These are phyloP conservation scores for Lachnellula cervina DNA, from an alignment of 2,329 filamentous ascomycete species.

Conservation along the genomic window DNA sequence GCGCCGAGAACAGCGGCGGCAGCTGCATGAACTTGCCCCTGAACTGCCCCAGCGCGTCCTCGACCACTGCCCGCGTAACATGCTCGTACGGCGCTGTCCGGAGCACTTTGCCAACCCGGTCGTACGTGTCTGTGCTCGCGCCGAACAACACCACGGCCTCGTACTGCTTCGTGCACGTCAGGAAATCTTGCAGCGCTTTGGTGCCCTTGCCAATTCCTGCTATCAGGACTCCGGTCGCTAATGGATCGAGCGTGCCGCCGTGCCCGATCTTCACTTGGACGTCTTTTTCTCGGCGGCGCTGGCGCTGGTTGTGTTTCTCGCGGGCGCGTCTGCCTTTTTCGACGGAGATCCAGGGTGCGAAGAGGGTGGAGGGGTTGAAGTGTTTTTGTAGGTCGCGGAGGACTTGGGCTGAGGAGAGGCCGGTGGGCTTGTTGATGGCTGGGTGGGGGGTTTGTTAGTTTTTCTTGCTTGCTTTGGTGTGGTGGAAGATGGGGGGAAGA, in stretches of 20 bases:
- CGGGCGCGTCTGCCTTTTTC: constrained; percentile 52
- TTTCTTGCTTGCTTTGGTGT: not conserved
- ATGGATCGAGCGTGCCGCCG: constrained; percentile 89
- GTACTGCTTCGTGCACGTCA: constrained; percentile 89
- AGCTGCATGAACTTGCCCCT: constrained; percentile 82
- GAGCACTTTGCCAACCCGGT: constrained; percentile 78
- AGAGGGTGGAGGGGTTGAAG: constrained; percentile 76
- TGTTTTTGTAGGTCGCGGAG: constrained; percentile 80
- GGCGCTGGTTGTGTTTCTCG: constrained; percentile 55
- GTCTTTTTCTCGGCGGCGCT: constrained; percentile 53
- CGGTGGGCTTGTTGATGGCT: constrained; percentile 92
- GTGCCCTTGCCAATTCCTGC: constrained; percentile 84
- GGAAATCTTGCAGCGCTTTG: constrained; percentile 72
- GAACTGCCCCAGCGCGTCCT: constrained; percentile 70
- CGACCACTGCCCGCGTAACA: constrained; percentile 72
- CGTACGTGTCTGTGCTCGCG: constrained; percentile 88
- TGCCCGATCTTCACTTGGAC: constrained; percentile 90
- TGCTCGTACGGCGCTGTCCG: constrained; percentile 71
- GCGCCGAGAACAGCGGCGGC: constrained; percentile 86
- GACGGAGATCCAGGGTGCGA: constrained; percentile 69
- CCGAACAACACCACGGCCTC: constrained; percentile 88
- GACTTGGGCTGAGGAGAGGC: constrained; percentile 82
- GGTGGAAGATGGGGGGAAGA: constrained; percentile 1
- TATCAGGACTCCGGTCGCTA: constrained; percentile 90
- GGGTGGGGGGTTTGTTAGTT: constrained; percentile 11